These are phyloP conservation scores for Macaranga tanarius DNA, from an alignment of 441 rosid species.

Conservation along the genomic window DNA sequence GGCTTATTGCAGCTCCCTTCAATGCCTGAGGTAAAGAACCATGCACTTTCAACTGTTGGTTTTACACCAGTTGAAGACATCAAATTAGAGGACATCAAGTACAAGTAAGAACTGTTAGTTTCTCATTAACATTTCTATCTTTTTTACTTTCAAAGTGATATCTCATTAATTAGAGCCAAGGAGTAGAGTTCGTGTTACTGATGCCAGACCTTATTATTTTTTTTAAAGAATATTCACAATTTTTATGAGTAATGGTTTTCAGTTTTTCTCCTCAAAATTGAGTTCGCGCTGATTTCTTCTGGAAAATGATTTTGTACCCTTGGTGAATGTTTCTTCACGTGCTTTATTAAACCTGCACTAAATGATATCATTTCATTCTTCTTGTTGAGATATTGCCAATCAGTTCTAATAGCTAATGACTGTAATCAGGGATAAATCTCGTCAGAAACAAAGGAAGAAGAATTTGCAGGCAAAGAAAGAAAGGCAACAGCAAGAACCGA, in stretches of 20 bases:
- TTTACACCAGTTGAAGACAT: conserved; percentile 65
- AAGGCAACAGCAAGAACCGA: conserved; percentile 41
- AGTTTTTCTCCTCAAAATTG: not conserved
- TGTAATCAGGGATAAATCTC: conserved; percentile 63
- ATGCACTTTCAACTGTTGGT: conserved; percentile 65
- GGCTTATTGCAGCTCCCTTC: conserved; percentile 84
- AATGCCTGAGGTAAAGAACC: conserved; percentile 76
- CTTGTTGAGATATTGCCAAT: not conserved
- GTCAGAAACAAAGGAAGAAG: conserved; percentile 82
- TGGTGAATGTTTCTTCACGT: not conserved
- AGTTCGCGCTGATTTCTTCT: not conserved
- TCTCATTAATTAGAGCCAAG: not conserved
- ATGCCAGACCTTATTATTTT: not conserved
- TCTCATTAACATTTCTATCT: not conserved
- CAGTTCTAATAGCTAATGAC: conserved; percentile 21
- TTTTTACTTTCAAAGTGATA: not conserved
- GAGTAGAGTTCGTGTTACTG: not conserved
- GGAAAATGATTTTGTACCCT: not conserved
- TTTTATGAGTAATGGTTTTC: not conserved
- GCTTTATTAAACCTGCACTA: too few relatives aligned
- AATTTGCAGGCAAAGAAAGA: conserved; percentile 65
- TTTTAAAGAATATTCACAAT: not conserved
- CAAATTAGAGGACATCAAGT: conserved; percentile 71
- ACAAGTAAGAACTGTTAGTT: conserved; percentile 48
- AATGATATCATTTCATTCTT: not conserved